phyloP scores from a whole-genome alignment of 768 basidiomycete genomes.

The Phlebiopsis gigantea region DNA sequence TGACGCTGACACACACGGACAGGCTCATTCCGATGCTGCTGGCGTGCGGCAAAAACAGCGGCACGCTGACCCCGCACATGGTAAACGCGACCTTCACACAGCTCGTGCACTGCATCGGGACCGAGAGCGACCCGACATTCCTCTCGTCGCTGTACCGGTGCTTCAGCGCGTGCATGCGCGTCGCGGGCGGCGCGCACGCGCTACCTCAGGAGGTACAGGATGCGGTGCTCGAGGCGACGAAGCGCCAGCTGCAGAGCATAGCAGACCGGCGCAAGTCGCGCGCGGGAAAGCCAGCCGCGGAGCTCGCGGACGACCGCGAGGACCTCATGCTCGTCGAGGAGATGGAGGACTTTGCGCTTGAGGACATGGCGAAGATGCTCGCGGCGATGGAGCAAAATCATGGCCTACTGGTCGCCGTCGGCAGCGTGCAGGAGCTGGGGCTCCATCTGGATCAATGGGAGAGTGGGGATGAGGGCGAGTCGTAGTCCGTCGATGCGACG shows the following conservation, averaged over 20 bases:
- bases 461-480: slow-evolving; percentile 22
- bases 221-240: slow-evolving; percentile 62
- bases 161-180: slow-evolving; percentile 54
- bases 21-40: slow-evolving; percentile 73
- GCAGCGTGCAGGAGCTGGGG: slow-evolving; percentile 68
- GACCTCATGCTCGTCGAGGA: slow-evolving; percentile 72
- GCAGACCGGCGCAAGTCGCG: slow-evolving; percentile 65
- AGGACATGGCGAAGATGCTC: slow-evolving; percentile 72
- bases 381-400: slow-evolving; percentile 50
- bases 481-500: neutral
- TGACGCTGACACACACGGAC: neutral
- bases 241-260: slow-evolving; percentile 61
- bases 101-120: slow-evolving; percentile 54
- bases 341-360: slow-evolving; percentile 77
- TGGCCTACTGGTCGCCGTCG: slow-evolving; percentile 62
- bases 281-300: slow-evolving; percentile 29
- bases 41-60: slow-evolving; percentile 59
- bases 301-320: slow-evolving; percentile 51
- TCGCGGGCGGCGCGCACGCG: slow-evolving; percentile 49
- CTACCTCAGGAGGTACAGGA: slow-evolving; percentile 50
- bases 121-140: slow-evolving; percentile 73
- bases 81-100: slow-evolving; percentile 63
- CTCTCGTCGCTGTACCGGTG: slow-evolving; percentile 72
- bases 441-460: slow-evolving; percentile 33
- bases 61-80: slow-evolving; percentile 63